These are phyloP conservation scores for Botrytis byssoidea DNA, from an alignment of 2,329 filamentous ascomycete genomes.

Conservation along the genomic window DNA sequence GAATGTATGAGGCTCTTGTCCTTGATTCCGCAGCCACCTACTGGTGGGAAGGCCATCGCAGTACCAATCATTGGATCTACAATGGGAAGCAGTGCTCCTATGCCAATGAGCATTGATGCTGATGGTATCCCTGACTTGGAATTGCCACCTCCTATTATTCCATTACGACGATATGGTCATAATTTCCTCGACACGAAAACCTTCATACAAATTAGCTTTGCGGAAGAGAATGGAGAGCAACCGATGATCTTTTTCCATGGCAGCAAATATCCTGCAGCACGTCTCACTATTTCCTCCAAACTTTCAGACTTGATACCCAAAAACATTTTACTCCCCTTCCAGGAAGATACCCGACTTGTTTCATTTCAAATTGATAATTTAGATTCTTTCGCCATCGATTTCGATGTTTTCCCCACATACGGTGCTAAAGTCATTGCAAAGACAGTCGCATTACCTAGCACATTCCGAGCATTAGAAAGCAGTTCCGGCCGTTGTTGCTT, in stretches of 20 bases:
- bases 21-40: constrained; percentile 41
- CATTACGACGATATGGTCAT: constrained; percentile 89
- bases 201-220: constrained; percentile 86
- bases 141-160: constrained; percentile 93
- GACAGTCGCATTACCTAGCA: constrained; percentile 83
- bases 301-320: constrained; percentile 93
- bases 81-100: constrained; percentile 42
- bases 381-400: constrained; percentile 90
- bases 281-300: constrained; percentile 95
- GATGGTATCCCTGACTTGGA: constrained; percentile 92
- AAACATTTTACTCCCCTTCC: constrained; percentile 91
- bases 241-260: constrained; percentile 96
- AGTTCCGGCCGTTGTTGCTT: constrained; percentile 80
- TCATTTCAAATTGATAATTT: constrained; percentile 96
- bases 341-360: constrained; percentile 90
- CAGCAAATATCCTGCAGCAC: constrained; percentile 91
- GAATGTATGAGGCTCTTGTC: constrained; percentile 89
- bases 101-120: constrained; percentile 68
- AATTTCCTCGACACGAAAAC: constrained; percentile 99
- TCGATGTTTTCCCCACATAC: constrained; percentile 96
- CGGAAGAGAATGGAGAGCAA: constrained; percentile 65
- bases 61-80: constrained; percentile 38
- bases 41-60: constrained; percentile 30
- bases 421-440: constrained; percentile 97
- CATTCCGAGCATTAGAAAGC: constrained; percentile 73